phyloP scores from a whole-genome alignment of 1,284 basidiomycete genomes.

The Peniophora sp. region DNA sequence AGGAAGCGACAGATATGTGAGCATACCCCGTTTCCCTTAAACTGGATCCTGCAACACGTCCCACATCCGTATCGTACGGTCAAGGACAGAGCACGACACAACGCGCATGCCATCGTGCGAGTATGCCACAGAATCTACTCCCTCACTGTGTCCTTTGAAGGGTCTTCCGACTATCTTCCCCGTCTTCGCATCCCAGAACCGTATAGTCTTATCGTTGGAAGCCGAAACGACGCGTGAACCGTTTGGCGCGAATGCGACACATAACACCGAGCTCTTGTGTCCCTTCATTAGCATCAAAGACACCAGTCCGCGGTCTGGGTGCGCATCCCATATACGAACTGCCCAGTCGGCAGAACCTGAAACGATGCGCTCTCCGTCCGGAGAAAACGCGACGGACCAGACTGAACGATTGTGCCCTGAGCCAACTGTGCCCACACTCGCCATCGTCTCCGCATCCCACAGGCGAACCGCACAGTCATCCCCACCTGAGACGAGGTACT shows the following conservation, averaged over 20 bases:
- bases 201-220: slow-evolving; percentile 5
- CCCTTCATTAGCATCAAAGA: not conserved
- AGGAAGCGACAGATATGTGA: no score
- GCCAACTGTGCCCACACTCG: not conserved
- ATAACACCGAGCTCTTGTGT: slow-evolving; percentile 1
- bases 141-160: not conserved
- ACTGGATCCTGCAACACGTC: not conserved
- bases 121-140: not conserved
- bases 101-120: not conserved
- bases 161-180: not conserved
- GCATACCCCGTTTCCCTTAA: no score
- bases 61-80: slow-evolving; percentile 2
- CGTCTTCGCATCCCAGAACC: slow-evolving; percentile 4
- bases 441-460: slow-evolving; percentile 8
- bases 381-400: not conserved
- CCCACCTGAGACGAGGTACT: slow-evolving; percentile 7
- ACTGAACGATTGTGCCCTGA: slow-evolving; percentile 3
- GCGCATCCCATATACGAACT: not conserved
- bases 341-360: not conserved
- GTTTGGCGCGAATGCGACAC: slow-evolving; percentile 6
- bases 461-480: slow-evolving; percentile 6
- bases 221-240: slow-evolving; percentile 1
- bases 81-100: not conserved
- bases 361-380: not conserved
- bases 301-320: not conserved